Percentiles rank a stretch among this genome's conserved stretches.
These are phyloP conservation scores for Saccharomycopsis amapae DNA, from an alignment of 805 yeast species.

Conservation along the genomic window DNA sequence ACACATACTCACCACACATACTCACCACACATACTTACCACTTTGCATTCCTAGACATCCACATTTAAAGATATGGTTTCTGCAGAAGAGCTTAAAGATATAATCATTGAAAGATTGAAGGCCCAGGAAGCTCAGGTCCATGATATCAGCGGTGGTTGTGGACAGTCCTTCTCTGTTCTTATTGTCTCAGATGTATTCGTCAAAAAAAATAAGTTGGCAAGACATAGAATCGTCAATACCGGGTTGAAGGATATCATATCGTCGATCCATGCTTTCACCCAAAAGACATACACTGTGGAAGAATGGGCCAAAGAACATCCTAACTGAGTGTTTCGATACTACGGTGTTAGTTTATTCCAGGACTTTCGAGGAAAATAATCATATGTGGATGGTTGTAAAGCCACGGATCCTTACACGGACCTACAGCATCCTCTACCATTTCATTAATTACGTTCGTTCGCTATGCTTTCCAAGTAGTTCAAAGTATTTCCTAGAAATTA, in stretches of 20 bases:
- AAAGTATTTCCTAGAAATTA: too few species aligned
- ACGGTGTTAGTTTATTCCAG: too few species aligned
- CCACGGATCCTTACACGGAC: too few species aligned
- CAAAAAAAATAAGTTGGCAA: slow-evolving; percentile 76
- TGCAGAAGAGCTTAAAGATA: slow-evolving; percentile 13
- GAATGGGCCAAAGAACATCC: slow-evolving; percentile 55
- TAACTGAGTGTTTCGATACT: too few species aligned
- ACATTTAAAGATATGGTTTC: slow-evolving; percentile 24
- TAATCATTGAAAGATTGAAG: slow-evolving; percentile 18
- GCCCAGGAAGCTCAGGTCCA: slow-evolving; percentile 29
- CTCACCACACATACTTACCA: too few species aligned
- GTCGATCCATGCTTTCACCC: slow-evolving; percentile 90
- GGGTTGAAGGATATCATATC: slow-evolving; percentile 81
- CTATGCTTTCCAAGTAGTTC: too few species aligned
- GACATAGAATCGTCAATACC: slow-evolving; percentile 80
- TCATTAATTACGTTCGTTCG: too few species aligned
- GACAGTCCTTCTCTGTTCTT: slow-evolving; percentile 92
- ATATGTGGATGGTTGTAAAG: too few species aligned
- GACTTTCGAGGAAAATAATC: too few species aligned
- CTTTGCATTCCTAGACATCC: too few species aligned
- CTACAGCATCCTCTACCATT: too few species aligned
- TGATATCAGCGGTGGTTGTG: slow-evolving; percentile 80
- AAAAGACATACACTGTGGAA: slow-evolving; percentile 78
- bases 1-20: too few species aligned
- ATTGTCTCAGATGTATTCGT: slow-evolving; percentile 67